Evolutionary conservation across 2,329 filamentous ascomycete genomes (phyloP).

Genomic region (Arthroderma sp.): DNA sequence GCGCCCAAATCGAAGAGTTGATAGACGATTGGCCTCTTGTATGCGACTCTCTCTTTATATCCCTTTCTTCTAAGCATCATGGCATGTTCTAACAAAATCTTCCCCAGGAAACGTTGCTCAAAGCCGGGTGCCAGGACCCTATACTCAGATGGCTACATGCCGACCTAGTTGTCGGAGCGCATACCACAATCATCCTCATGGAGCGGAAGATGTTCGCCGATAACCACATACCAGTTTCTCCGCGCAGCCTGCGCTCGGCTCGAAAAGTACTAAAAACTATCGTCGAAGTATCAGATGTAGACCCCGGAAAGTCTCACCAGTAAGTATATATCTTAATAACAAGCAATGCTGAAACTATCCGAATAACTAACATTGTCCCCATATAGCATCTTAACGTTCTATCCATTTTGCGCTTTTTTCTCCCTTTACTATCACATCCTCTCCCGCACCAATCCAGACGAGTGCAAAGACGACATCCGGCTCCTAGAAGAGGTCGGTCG

Average conservation of each 20-base stretch:
- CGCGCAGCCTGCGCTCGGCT: not conserved
- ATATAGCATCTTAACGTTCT: conserved; percentile 1
- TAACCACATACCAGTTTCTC: not conserved
- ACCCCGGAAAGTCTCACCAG: not conserved
- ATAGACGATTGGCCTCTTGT: conserved; percentile 1
- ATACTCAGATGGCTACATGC: conserved; percentile 1
- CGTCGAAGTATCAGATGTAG: not conserved
- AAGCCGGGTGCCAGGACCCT: not conserved
- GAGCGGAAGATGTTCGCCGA: conserved; percentile 1
- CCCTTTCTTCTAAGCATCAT: not conserved
- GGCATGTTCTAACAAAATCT: not conserved
- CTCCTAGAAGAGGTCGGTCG: not conserved
- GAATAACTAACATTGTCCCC: not conserved
- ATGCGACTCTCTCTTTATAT: not conserved
- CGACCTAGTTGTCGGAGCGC: not conserved
- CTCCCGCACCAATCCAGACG: not conserved
- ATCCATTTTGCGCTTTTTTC: conserved; percentile 3
- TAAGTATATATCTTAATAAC: no score
- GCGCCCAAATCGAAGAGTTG: not conserved
- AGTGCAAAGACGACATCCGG: conserved; percentile 1
- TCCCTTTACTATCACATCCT: conserved; percentile 2
- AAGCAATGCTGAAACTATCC: not conserved
- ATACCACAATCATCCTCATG: conserved; percentile 2
- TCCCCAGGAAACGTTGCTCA: not conserved
- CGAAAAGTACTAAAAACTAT: not conserved